Conservation (phyloP, 805 yeast genomes). For the Lachancea thermotolerans region DNA sequence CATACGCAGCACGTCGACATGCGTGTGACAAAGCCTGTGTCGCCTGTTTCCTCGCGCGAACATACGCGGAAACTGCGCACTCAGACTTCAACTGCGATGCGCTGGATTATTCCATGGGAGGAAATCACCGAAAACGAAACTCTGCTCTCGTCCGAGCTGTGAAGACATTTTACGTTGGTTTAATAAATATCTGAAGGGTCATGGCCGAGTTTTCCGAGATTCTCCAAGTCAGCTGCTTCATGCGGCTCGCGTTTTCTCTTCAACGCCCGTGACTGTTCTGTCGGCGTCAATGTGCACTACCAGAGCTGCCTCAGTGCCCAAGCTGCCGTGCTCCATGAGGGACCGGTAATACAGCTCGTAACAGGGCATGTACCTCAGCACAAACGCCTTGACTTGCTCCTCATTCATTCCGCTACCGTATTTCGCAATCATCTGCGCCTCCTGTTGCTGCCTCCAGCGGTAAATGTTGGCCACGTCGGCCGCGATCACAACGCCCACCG, state of each 20-base stretch:
- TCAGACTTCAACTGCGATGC: conserved; percentile 1
- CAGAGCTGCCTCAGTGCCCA: conserved; percentile 22
- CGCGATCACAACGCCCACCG: conserved; percentile 53
- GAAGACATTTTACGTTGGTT: background rate
- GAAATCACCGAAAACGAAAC: conserved; percentile 4
- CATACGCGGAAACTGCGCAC: conserved; percentile 1
- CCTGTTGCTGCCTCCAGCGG: conserved; percentile 70
- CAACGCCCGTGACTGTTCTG: conserved; percentile 15
- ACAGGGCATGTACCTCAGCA: conserved; percentile 81
- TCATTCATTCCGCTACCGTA: conserved; percentile 80
- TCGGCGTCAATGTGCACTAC: conserved; percentile 26
- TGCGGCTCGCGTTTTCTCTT: background rate
- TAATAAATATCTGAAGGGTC: background rate
- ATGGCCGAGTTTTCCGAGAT: background rate
- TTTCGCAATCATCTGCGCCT: conserved; percentile 19
- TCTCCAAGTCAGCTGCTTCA: background rate
- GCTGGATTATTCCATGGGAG: conserved; percentile 8
- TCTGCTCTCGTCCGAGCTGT: conserved; percentile 4
- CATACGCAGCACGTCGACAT: too few species aligned
- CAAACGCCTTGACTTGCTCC: conserved; percentile 56
- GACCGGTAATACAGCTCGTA: conserved; percentile 58
- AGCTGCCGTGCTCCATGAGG: background rate
- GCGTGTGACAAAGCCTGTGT: conserved; percentile 1
- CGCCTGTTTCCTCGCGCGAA: conserved; percentile 1
- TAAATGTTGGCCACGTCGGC: conserved; percentile 57